Conservation (phyloP, 73 alveolate species). For the Paramecium tetraurelia region DNA sequence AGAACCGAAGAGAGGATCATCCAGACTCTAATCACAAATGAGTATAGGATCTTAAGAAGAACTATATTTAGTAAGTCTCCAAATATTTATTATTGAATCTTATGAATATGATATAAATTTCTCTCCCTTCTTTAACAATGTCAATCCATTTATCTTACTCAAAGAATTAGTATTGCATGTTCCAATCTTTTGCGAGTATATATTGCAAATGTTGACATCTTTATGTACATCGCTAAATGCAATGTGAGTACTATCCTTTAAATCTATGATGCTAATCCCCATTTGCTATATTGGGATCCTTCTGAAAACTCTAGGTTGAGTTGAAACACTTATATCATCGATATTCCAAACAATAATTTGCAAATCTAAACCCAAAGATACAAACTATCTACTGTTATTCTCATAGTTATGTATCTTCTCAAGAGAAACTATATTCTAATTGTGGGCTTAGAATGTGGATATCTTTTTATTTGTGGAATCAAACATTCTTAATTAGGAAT, state of each 20-base stretch:
- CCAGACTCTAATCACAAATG: background rate
- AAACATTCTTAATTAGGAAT: background rate
- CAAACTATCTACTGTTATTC: background rate
- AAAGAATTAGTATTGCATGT: background rate
- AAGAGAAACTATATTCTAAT: background rate
- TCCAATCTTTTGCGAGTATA: background rate
- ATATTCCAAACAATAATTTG: background rate
- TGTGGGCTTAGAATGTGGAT: background rate
- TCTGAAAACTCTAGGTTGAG: background rate
- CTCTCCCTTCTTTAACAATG: conserved; percentile 21
- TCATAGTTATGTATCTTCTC: background rate
- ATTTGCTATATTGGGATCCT: background rate
- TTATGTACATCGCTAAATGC: conserved; percentile 5
- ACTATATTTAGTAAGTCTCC: conserved; percentile 8
- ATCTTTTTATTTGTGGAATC: background rate
- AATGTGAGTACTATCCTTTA: background rate
- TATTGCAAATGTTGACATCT: conserved; percentile 2
- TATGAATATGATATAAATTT: background rate
- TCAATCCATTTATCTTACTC: conserved; percentile 34
- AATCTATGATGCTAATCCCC: background rate
- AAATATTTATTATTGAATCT: conserved; percentile 38
- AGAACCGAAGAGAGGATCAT: conserved; percentile 12
- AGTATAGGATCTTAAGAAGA: conserved; percentile 1
- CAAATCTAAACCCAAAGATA: background rate
- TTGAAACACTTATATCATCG: background rate